Evolutionary conservation across 306 rosid genomes (phyloP), one percentile per base, ranked within the genome.

Genomic region (Quercus wislizeni): DNA sequence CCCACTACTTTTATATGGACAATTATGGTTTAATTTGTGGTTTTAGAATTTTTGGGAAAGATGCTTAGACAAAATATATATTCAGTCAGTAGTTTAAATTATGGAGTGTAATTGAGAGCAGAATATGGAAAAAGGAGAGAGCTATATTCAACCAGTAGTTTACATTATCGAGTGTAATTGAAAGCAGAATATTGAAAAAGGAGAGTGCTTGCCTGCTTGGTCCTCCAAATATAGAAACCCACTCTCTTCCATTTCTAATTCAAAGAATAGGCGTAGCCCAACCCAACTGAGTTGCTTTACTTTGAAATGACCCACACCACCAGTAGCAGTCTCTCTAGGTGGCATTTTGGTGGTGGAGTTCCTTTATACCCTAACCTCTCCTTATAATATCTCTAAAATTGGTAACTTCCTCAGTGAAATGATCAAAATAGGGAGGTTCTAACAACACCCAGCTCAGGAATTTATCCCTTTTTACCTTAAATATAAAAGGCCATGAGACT

Each of bases 221-320:
- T 31, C 1, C 74, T 58, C 71, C 68, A 46, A 41, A 76, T 78
- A 61, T 81, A 31, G 84, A 31, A 62, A 52, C 46, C 83, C 81
- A 78, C 61, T 28, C 67, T 71, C 41, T 38, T 59, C 21, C 68
- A 46, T 51, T 31, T 9, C 71, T 35, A 68, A 55, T 83, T 85
- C 35, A 76, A 76, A 74, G 80, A 69, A 80, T 43, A 23, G 31
- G 35, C 75, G 20, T 31, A 43, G 46, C 68, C 46, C 54, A 46
- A 65, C 80, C 56, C 76, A 67, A 77, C 55, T 67, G 76, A 87
- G 81, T 83, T 62, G 69, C 82, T 79, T 81, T 79, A 61, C 28
- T 57, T 57, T 41, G 90, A 91, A 88, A 84, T 78, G 90, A 88
- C 91, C 54, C 51, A 25, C 10, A 25, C 78, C 76, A 68, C 71